Conservation (phyloP, 805 yeast genomes). For the Yarrowia deformans region DNA sequence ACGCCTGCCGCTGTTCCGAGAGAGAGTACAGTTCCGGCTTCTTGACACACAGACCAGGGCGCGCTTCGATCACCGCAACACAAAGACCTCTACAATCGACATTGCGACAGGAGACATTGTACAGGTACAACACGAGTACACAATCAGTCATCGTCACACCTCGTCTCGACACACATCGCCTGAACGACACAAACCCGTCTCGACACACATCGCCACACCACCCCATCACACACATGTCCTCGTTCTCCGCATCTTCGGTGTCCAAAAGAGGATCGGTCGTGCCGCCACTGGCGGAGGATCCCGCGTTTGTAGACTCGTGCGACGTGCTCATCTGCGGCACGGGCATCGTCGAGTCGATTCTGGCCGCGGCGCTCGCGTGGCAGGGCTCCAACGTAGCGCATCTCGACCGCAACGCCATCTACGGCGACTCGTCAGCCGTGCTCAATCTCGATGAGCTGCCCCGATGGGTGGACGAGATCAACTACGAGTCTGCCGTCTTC, state of each 20-base stretch:
- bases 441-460: slow-evolving; percentile 84
- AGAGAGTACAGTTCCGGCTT: too few species aligned
- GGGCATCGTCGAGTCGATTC: slow-evolving; percentile 83
- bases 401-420: slow-evolving; percentile 81
- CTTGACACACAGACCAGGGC: too few species aligned
- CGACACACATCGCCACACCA: neutral
- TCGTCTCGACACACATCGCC: too few species aligned
- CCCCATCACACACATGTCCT: slow-evolving; percentile 47
- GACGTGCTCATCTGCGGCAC: slow-evolving; percentile 94
- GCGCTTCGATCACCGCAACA: too few species aligned
- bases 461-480: slow-evolving; percentile 80
- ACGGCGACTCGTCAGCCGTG: slow-evolving; percentile 89
- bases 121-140: too few species aligned
- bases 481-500: slow-evolving; percentile 56
- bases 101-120: too few species aligned
- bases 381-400: slow-evolving; percentile 96
- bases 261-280: slow-evolving; percentile 52
- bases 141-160: too few species aligned
- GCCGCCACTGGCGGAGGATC: slow-evolving; percentile 53
- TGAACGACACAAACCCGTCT: neutral
- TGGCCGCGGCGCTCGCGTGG: slow-evolving; percentile 97
- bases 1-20: too few species aligned
- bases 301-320: slow-evolving; percentile 58
- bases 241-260: slow-evolving; percentile 52
- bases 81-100: too few species aligned